Evolutionary conservation across 2,329 filamentous ascomycete species (phyloP).

Genomic region (Epichloe coenophiala): DNA sequence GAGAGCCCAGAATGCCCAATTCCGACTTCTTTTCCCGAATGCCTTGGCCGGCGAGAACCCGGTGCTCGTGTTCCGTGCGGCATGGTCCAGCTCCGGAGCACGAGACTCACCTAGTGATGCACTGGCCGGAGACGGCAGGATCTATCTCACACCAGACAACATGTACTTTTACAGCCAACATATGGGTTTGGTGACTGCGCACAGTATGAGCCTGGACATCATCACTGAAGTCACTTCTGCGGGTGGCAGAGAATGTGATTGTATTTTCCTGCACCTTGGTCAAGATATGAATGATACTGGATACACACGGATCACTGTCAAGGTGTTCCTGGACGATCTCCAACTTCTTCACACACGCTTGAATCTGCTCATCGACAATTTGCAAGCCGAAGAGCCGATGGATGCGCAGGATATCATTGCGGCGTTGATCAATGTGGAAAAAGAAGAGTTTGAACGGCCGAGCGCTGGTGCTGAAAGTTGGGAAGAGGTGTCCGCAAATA

Average conservation of each 20-base stretch:
- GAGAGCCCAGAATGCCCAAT: conserved; percentile 81
- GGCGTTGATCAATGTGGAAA: conserved; percentile 62
- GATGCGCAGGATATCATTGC: conserved; percentile 57
- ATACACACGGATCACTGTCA: conserved; percentile 68
- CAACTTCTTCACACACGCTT: conserved; percentile 69
- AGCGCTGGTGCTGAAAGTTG: conserved; percentile 77
- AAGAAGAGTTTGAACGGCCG: conserved; percentile 37
- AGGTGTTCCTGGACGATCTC: conserved; percentile 83
- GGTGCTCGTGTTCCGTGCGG: conserved; percentile 82
- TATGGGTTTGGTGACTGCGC: conserved; percentile 77
- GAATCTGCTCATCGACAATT: conserved; percentile 73
- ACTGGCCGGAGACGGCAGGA: conserved; percentile 53
- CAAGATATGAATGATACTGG: conserved; percentile 49
- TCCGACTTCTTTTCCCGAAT: conserved; percentile 77
- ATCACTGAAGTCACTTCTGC: conserved; percentile 85
- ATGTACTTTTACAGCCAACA: conserved; percentile 97
- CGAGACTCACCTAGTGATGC: conserved; percentile 27
- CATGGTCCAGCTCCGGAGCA: conserved; percentile 51
- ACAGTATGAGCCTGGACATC: conserved; percentile 57
- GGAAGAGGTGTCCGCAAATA: conserved; percentile 61
- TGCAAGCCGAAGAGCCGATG: conserved; percentile 57
- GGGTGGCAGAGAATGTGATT: conserved; percentile 83
- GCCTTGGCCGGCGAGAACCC: conserved; percentile 67
- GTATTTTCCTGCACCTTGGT: conserved; percentile 67
- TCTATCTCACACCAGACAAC: conserved; percentile 76